phyloP scores from a whole-genome alignment of 164 flowering plant genomes.

The Litsea cubeba region DNA sequence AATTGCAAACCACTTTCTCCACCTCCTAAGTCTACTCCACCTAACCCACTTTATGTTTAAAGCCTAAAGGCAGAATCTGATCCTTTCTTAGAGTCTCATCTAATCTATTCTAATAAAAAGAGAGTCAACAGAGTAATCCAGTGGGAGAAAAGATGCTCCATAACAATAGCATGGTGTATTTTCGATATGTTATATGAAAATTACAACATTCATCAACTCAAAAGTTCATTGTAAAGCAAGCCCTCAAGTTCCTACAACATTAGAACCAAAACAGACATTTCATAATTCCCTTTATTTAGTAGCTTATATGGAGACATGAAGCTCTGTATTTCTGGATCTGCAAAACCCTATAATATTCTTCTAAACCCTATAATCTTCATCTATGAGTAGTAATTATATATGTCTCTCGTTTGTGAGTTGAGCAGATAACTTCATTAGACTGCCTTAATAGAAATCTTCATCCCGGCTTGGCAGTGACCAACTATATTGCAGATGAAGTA shows the following conservation, averaged over 20 bases:
- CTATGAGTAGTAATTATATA: background rate
- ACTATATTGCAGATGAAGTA: slow-evolving; percentile 58
- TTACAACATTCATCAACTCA: no score
- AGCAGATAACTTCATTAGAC: background rate
- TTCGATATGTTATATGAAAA: background rate
- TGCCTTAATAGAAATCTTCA: slow-evolving; percentile 55
- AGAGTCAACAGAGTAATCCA: background rate
- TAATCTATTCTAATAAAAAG: no score
- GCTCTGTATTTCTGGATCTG: background rate
- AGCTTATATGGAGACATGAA: background rate
- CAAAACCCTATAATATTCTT: background rate
- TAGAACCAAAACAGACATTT: background rate
- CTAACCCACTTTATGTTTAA: background rate
- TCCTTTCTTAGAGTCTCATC: background rate
- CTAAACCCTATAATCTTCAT: background rate
- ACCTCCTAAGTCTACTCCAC: background rate
- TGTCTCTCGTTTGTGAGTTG: background rate
- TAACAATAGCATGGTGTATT: background rate
- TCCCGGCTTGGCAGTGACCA: slow-evolving; percentile 54
- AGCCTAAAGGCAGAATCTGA: background rate
- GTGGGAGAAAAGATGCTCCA: background rate
- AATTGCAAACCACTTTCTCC: background rate
- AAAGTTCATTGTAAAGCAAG: background rate
- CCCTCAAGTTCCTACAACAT: background rate
- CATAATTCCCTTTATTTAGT: background rate